Conservation (phyloP, 164 flowering plant genomes). For the Cinnamomum chago region DNA sequence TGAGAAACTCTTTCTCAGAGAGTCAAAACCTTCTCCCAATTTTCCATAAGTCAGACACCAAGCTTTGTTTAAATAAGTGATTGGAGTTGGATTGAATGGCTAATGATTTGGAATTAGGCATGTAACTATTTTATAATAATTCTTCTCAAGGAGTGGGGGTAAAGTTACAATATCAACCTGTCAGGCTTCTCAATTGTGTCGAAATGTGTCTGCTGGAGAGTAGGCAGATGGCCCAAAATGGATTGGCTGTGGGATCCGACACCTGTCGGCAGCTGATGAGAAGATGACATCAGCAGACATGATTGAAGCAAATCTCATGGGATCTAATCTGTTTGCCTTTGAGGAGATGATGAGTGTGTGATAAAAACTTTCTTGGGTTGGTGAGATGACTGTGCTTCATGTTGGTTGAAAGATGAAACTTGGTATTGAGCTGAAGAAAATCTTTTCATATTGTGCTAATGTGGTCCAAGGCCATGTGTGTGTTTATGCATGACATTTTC, state of each 20-base stretch:
- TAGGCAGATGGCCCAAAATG: not conserved
- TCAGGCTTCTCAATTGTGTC: slow-evolving; percentile 2
- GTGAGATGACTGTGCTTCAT: not conserved
- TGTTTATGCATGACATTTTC: not conserved
- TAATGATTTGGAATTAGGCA: not conserved
- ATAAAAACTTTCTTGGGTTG: not conserved
- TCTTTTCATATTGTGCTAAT: not conserved
- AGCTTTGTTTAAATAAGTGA: not conserved
- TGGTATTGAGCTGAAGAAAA: not conserved
- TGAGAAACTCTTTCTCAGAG: not conserved
- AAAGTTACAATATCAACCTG: not conserved
- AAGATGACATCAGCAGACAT: not conserved
- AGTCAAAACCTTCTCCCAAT: slow-evolving; percentile 19
- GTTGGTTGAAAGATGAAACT: not conserved
- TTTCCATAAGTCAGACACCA: slow-evolving; percentile 16
- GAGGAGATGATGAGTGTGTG: not conserved
- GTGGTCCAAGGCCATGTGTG: not conserved
- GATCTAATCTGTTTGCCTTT: not conserved
- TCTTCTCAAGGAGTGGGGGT: not conserved
- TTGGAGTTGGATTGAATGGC: not conserved
- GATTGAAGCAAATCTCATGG: not conserved
- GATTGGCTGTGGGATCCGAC: not conserved
- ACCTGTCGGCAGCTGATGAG: slow-evolving; percentile 5
- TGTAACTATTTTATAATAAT: not conserved
- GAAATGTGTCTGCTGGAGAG: not conserved